Evolutionary conservation across 768 basidiomycete genomes (phyloP), one percentile per base, ranked within the genome.

Genomic region (Cystofilobasidium ferigula): DNA sequence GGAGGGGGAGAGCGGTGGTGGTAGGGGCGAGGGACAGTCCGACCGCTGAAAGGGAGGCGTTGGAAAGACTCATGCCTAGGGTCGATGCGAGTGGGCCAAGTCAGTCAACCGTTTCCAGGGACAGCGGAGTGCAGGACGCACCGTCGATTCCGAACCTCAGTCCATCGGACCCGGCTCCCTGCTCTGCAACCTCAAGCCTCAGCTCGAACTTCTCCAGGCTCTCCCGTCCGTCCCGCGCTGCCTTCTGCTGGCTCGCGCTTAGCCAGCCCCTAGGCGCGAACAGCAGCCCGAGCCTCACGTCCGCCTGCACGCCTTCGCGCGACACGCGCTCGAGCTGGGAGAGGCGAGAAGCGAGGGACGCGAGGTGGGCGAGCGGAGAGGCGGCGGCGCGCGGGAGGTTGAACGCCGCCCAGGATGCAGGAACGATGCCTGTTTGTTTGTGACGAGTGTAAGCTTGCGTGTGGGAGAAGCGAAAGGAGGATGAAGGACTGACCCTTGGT

Each of bases 241-340:
- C 88, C n/a, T 89, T 85, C 76, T 99, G 94, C 59, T 94, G 82
- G 2, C 91, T 93, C 1, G 94, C 94, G 0, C 94, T 97, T 71
- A 98, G 82, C 74, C 91, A 98, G 3, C 92, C 93, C 73, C 93
- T 89, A 0, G 94, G 95, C 82, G 88, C 92, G 82, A 98, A 97
- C 64, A 99, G 76, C 0, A 89, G 88, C 28, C 94, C 92, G 18
- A 98, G 83, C 88, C 89, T 90, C 53, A 95, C 87, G 13, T 70
- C 69, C 0, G 54, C 59, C 9, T 14, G 34, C 1, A 76, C 89
- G 84, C 56, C 87, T 78, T 70, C 87, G 80, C 69, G 78, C 81
- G 69, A 86, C 45, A 97, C 84, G 36, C 78, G 76, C 61, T 91
- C 83, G 43, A 98, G 82, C 73, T 98, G 94, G n/a, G 77, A 81